phyloP scores from a whole-genome alignment of 1,139 yeast species.

The Geotrichum histeridarum region DNA sequence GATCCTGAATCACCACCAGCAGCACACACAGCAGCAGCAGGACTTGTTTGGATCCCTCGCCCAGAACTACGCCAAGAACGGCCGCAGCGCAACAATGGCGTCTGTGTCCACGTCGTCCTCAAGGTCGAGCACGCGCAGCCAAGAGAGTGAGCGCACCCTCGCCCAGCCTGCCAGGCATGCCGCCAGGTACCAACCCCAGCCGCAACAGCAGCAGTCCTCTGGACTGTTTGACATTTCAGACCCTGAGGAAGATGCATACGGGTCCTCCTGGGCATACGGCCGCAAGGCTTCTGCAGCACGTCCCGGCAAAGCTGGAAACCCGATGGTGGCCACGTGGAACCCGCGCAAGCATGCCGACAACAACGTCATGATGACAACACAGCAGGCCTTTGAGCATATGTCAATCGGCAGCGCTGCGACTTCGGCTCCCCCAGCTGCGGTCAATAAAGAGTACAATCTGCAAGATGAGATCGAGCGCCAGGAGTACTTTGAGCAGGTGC shows the following conservation, averaged over 20 bases:
- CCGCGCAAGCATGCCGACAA: neutral
- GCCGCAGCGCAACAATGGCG: too few species aligned
- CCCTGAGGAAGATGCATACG: neutral
- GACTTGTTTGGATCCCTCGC: neutral
- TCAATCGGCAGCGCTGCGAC: too few species aligned
- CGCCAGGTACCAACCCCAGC: too few species aligned
- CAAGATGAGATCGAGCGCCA: slow-evolving; percentile 3
- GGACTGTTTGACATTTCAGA: slow-evolving; percentile 4
- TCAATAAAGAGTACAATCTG: neutral
- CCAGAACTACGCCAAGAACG: neutral
- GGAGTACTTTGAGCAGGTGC: slow-evolving; percentile 12
- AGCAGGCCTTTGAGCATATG: too few species aligned
- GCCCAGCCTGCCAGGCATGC: too few species aligned
- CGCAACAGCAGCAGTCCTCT: neutral
- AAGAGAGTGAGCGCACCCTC: neutral
- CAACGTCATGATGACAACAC: too few species aligned
- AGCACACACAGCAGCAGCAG: neutral
- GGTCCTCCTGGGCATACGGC: neutral
- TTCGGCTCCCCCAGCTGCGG: neutral
- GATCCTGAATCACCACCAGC: slow-evolving; percentile 13
- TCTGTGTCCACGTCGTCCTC: neutral
- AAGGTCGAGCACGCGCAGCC: neutral
- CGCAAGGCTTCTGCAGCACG: neutral
- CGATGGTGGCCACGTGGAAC: neutral
- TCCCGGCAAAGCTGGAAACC: neutral